These are phyloP conservation scores for Russula ochroleuca DNA, from an alignment of 768 basidiomycete species.

Conservation along the genomic window DNA sequence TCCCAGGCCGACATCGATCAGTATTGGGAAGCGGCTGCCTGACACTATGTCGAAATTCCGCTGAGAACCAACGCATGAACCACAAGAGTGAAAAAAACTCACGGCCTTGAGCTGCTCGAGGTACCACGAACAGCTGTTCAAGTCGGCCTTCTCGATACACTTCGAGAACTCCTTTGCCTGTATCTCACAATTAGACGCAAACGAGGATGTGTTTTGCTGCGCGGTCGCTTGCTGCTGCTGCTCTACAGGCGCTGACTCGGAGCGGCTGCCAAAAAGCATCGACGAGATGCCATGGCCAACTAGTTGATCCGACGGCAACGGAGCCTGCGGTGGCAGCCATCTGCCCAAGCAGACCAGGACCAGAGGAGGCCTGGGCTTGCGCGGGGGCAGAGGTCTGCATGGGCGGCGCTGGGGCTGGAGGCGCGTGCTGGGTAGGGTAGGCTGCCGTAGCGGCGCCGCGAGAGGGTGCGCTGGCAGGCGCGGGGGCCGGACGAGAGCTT, in stretches of 20 bases:
- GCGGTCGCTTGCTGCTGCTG: conserved; percentile 46
- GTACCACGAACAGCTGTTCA: conserved; percentile 79
- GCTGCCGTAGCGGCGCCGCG: conserved; percentile 30
- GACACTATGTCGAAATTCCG: conserved; percentile 15
- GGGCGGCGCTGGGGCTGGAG: conserved; percentile 38
- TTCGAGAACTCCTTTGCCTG: conserved; percentile 87
- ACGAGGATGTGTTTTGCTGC: conserved; percentile 43
- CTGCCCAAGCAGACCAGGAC: conserved; percentile 73
- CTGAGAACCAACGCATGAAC: background rate
- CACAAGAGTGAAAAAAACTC: conserved; percentile 42
- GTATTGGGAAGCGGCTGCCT: conserved; percentile 29
- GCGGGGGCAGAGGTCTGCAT: conserved; percentile 28
- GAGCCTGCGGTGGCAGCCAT: conserved; percentile 92
- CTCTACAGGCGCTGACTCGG: conserved; percentile 43
- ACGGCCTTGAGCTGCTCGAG: conserved; percentile 86
- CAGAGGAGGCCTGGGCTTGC: conserved; percentile 32
- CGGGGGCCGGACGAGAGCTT: conserved; percentile 33
- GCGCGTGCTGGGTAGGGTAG: conserved; percentile 35
- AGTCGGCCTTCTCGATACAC: conserved; percentile 78
- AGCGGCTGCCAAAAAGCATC: conserved; percentile 80
- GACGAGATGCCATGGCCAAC: conserved; percentile 86
- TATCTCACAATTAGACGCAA: conserved; percentile 59
- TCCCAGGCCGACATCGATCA: conserved; percentile 2
- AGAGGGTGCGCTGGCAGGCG: conserved; percentile 47
- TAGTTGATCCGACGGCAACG: conserved; percentile 80